These are phyloP conservation scores for Epichloe festucae DNA, from an alignment of 2,329 filamentous ascomycete genomes.

Conservation along the genomic window DNA sequence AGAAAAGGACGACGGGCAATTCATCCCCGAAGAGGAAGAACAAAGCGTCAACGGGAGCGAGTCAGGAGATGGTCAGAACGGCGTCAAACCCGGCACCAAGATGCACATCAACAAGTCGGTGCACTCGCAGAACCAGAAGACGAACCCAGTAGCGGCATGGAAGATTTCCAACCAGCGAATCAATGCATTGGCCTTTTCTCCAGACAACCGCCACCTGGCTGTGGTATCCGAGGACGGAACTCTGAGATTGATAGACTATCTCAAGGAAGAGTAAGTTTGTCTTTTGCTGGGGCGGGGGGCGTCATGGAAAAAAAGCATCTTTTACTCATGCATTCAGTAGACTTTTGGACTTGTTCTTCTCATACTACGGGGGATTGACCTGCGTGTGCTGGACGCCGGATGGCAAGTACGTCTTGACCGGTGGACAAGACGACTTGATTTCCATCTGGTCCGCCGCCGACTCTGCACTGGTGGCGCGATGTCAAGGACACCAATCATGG, in stretches of 20 bases:
- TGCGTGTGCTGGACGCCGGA: slow-evolving; percentile 98
- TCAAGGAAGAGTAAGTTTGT: slow-evolving; percentile 66
- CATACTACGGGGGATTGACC: slow-evolving; percentile 90
- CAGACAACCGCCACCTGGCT: slow-evolving; percentile 74
- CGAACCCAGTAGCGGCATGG: slow-evolving; percentile 86
- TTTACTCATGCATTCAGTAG: slow-evolving; percentile 27
- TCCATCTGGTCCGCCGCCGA: slow-evolving; percentile 91
- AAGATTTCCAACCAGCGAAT: slow-evolving; percentile 83
- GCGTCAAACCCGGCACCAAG: slow-evolving; percentile 23
- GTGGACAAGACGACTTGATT: slow-evolving; percentile 89
- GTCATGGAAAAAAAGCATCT: not conserved
- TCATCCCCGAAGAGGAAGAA: slow-evolving; percentile 54
- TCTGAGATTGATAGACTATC: slow-evolving; percentile 79
- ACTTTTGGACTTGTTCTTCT: slow-evolving; percentile 73
- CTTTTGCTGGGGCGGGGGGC: not conserved
- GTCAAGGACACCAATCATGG: slow-evolving; percentile 92
- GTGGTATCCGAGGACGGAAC: slow-evolving; percentile 87
- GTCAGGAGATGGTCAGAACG: slow-evolving; percentile 22
- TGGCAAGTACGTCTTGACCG: slow-evolving; percentile 87
- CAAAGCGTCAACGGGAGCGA: slow-evolving; percentile 53
- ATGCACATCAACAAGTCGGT: slow-evolving; percentile 82
- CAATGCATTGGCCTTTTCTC: slow-evolving; percentile 85
- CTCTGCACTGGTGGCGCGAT: slow-evolving; percentile 73
- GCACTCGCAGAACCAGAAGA: slow-evolving; percentile 84
- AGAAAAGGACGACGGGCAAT: slow-evolving; percentile 79